A percentile compares a stretch with the other conserved stretches of the same genome.
These are phyloP conservation scores for Ophiosphaerella narmari DNA, from an alignment of 2,329 filamentous ascomycete species.

Conservation along the genomic window DNA sequence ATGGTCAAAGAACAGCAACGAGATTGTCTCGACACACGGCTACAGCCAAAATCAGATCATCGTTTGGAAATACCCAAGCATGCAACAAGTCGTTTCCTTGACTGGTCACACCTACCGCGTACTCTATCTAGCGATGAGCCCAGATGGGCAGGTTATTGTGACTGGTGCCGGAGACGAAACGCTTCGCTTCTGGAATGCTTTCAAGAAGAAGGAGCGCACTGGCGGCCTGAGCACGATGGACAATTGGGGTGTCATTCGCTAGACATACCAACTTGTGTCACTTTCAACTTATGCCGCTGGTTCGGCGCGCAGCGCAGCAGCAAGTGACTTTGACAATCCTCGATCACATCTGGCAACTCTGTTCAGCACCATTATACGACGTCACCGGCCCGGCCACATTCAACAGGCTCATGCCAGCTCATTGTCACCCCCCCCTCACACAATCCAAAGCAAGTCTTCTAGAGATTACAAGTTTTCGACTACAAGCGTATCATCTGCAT, in stretches of 20 bases:
- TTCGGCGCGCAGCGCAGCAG: not conserved
- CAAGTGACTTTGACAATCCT: too few species aligned
- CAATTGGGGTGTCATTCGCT: constrained; percentile 83
- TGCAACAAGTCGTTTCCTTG: constrained; percentile 93
- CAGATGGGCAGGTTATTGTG: constrained; percentile 89
- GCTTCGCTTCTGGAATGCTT: constrained; percentile 94
- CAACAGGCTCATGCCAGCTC: too few species aligned
- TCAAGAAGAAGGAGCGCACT: constrained; percentile 77
- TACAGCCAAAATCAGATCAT: constrained; percentile 99
- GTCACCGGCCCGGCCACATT: too few species aligned
- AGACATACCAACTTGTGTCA: not conserved
- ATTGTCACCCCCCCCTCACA: too few species aligned
- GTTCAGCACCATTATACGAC: too few species aligned
- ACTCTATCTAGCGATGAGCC: constrained; percentile 95
- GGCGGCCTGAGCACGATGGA: constrained; percentile 63
- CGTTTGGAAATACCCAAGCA: constrained; percentile 98
- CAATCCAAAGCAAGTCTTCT: too few species aligned
- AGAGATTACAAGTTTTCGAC: too few species aligned
- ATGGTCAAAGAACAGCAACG: constrained; percentile 97
- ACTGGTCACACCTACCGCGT: constrained; percentile 98
- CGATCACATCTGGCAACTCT: not conserved
- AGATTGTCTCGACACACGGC: constrained; percentile 95
- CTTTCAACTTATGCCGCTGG: not conserved
- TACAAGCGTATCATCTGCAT: not conserved
- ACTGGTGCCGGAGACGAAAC: constrained; percentile 97